These are phyloP conservation scores for Xylaria grammica DNA, from an alignment of 495 filamentous ascomycete species.

Conservation along the genomic window DNA sequence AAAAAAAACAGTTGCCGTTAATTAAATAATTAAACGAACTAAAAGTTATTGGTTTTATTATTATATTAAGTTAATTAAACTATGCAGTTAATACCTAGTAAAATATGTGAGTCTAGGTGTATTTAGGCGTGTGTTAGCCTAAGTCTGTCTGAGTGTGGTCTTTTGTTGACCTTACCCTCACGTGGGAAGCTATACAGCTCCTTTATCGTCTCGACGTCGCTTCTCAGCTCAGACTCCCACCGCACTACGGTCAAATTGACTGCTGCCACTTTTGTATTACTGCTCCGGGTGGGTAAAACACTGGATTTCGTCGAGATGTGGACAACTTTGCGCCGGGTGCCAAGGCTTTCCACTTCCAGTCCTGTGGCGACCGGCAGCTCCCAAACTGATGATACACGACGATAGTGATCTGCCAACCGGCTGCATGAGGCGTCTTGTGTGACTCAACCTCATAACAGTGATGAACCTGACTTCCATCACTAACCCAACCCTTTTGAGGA, in stretches of 20 bases:
- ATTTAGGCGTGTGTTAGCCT: too few relatives aligned
- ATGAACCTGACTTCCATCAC: neutral
- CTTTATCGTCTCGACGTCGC: too few relatives aligned
- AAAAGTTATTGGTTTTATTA: too few relatives aligned
- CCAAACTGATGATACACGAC: conserved; percentile 3
- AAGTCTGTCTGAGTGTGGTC: too few relatives aligned
- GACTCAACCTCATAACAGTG: neutral
- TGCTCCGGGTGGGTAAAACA: neutral
- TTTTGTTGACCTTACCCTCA: too few relatives aligned
- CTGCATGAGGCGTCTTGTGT: neutral
- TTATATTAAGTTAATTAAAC: too few relatives aligned
- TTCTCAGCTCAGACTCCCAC: neutral
- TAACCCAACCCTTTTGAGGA: neutral
- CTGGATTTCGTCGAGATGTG: neutral
- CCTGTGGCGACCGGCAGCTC: conserved; percentile 5
- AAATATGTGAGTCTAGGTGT: too few relatives aligned
- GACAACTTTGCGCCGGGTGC: neutral
- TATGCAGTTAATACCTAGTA: too few relatives aligned
- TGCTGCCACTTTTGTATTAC: conserved; percentile 2
- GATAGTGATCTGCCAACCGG: neutral
- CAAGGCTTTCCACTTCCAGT: conserved; percentile 7
- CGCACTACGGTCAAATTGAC: neutral
- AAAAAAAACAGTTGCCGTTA: too few relatives aligned
- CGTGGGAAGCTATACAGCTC: too few relatives aligned
- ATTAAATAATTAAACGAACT: too few relatives aligned